Evolutionary conservation across 257 asterid genomes (phyloP).

Genomic region (Nicotiana knightiana): DNA sequence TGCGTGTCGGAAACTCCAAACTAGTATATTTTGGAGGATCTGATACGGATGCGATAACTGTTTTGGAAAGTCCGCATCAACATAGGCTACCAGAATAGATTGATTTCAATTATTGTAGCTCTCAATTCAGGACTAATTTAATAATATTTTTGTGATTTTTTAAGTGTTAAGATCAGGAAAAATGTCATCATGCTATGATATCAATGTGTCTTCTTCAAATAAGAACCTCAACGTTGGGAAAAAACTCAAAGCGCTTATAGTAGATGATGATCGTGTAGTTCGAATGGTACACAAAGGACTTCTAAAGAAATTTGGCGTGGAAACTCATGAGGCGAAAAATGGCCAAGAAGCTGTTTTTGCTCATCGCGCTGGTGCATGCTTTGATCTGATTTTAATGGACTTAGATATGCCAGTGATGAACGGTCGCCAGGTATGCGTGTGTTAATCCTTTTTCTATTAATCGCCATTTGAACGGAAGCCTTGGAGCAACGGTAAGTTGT

Average conservation of each 20-base stretch:
- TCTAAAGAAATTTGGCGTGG: slow-evolving; percentile 19
- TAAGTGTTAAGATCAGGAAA: background rate
- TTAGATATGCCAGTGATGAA: slow-evolving; percentile 52
- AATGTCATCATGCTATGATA: background rate
- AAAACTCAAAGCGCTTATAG: slow-evolving; percentile 33
- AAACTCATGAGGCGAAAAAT: slow-evolving; percentile 26
- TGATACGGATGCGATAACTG: background rate
- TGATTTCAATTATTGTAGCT: background rate
- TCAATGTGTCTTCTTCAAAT: background rate
- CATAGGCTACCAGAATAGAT: too few relatives aligned
- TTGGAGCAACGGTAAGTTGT: too few relatives aligned
- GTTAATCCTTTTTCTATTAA: background rate
- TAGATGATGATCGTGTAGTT: slow-evolving; percentile 36
- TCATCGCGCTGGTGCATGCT: slow-evolving; percentile 24
- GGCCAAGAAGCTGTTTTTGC: slow-evolving; percentile 46
- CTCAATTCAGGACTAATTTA: background rate
- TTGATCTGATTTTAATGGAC: slow-evolving; percentile 49
- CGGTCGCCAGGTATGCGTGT: slow-evolving; percentile 30
- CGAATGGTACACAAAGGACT: slow-evolving; percentile 26
- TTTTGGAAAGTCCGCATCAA: background rate
- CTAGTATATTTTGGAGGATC: background rate
- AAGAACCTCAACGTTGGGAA: background rate
- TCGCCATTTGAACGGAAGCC: too few relatives aligned
- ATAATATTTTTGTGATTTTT: background rate
- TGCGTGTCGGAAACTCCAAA: too few relatives aligned